Percentiles rank a stretch among this genome's conserved stretches.
Evolutionary conservation across 257 asterid species (phyloP).

Genomic region (Fraxinus anomala): DNA sequence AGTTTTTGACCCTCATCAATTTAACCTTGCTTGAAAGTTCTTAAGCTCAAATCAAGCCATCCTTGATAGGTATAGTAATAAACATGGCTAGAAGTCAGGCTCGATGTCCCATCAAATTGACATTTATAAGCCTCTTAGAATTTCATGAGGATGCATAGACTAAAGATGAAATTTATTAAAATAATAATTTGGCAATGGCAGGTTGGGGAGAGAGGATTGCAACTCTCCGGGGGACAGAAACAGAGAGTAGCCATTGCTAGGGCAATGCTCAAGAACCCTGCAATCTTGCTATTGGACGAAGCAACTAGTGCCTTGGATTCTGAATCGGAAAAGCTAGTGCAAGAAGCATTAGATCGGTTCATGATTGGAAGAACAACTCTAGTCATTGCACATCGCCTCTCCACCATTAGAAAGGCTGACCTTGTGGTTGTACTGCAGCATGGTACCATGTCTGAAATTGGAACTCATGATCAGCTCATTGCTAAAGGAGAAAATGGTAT

Average conservation of each 20-base stretch:
- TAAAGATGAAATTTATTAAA: background rate
- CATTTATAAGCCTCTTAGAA: background rate
- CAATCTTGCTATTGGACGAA: slow-evolving; percentile 76
- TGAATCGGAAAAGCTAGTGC: slow-evolving; percentile 86
- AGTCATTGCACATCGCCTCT: slow-evolving; percentile 85
- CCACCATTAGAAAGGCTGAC: slow-evolving; percentile 85
- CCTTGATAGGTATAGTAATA: background rate
- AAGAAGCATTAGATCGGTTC: slow-evolving; percentile 88
- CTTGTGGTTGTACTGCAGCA: slow-evolving; percentile 76
- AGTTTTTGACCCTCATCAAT: background rate
- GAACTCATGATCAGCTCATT: slow-evolving; percentile 84
- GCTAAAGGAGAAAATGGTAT: slow-evolving; percentile 73
- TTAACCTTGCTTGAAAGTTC: background rate
- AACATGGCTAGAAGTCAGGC: background rate
- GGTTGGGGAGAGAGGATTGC: slow-evolving; percentile 91
- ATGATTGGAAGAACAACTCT: slow-evolving; percentile 93
- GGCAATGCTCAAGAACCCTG: slow-evolving; percentile 86
- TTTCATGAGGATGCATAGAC: background rate
- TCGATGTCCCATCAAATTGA: background rate
- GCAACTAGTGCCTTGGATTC: slow-evolving; percentile 93
- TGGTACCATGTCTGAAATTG: slow-evolving; percentile 64
- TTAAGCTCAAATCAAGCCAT: background rate
- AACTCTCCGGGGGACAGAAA: slow-evolving; percentile 91
- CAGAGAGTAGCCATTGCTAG: slow-evolving; percentile 91
- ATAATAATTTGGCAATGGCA: slow-evolving; percentile 27